Evolutionary conservation across 2,329 filamentous ascomycete species (phyloP).

Genomic region (Colletotrichum tabaci): DNA sequence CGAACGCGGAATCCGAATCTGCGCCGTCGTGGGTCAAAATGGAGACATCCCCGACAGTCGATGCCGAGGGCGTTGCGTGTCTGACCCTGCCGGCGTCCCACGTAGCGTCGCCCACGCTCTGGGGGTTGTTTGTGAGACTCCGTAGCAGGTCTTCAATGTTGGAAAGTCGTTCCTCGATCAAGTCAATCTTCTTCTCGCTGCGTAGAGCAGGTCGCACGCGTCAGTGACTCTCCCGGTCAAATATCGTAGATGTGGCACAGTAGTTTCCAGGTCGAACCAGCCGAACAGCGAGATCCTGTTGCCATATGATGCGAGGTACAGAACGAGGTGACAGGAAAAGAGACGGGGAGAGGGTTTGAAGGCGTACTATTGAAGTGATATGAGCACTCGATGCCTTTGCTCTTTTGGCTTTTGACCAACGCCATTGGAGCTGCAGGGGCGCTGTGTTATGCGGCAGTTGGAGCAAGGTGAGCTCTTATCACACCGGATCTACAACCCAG

Average conservation of each 20-base stretch:
- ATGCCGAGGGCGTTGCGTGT: slow-evolving; percentile 44
- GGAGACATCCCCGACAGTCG: slow-evolving; percentile 41
- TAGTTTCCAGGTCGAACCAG: not conserved
- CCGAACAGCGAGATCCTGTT: not conserved
- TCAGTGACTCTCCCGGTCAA: not conserved
- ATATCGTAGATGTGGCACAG: not conserved
- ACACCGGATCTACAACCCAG: slow-evolving; percentile 67
- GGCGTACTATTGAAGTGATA: slow-evolving; percentile 73
- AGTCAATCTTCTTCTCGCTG: slow-evolving; percentile 69
- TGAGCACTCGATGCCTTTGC: slow-evolving; percentile 69
- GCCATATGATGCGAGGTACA: not conserved
- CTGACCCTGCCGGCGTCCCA: slow-evolving; percentile 39
- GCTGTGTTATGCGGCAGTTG: slow-evolving; percentile 69
- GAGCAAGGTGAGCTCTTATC: slow-evolving; percentile 72
- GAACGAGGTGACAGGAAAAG: slow-evolving; percentile 8
- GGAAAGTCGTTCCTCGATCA: slow-evolving; percentile 61
- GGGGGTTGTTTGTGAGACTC: slow-evolving; percentile 51
- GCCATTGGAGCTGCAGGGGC: slow-evolving; percentile 69
- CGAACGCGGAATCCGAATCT: slow-evolving; percentile 59
- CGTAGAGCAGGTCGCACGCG: not conserved
- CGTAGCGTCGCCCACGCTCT: slow-evolving; percentile 31
- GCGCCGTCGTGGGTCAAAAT: slow-evolving; percentile 52
- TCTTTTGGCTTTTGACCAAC: slow-evolving; percentile 69
- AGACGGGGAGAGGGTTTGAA: slow-evolving; percentile 8
- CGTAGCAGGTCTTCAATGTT: slow-evolving; percentile 62